Evolutionary conservation across 108 stramenopile species (phyloP).

Genomic region (Parietichytrium sp.): DNA sequence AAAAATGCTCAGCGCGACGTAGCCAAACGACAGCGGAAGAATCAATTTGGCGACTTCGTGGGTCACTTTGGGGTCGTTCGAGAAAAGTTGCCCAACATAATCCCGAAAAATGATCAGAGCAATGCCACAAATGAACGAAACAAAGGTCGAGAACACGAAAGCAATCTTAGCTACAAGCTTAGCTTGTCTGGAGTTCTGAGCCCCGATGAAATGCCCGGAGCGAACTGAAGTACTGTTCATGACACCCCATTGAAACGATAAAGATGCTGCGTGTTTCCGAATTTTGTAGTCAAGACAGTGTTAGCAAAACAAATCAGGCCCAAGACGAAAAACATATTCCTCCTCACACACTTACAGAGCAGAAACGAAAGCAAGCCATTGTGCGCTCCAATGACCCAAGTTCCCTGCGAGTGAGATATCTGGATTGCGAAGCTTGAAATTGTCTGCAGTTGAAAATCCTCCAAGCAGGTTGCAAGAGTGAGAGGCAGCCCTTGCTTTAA

Average conservation of each 20-base stretch:
- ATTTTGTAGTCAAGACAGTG: no score
- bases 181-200: constrained; percentile 14
- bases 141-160: background rate
- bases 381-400: constrained; percentile 16
- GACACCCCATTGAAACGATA: constrained; percentile 34
- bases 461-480: background rate
- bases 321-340: no score
- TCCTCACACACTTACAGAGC: no score
- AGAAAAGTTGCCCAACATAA: constrained; percentile 13
- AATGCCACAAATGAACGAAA: background rate
- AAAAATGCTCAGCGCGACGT: constrained; percentile 25
- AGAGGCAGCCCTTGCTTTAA: background rate
- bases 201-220: background rate
- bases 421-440: constrained; percentile 7
- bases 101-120: background rate
- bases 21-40: background rate
- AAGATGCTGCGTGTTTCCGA: no score
- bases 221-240: constrained; percentile 31
- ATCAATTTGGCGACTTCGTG: background rate
- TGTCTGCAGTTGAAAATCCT: constrained; percentile 3
- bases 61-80: constrained; percentile 8
- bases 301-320: no score
- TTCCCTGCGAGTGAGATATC: background rate
- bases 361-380: constrained; percentile 3
- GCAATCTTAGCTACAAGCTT: constrained; percentile 37